Evolutionary conservation across 179 eudicot species (phyloP), one percentile per base, ranked within the genome.

Genomic region (Heliamphora pulchella): DNA sequence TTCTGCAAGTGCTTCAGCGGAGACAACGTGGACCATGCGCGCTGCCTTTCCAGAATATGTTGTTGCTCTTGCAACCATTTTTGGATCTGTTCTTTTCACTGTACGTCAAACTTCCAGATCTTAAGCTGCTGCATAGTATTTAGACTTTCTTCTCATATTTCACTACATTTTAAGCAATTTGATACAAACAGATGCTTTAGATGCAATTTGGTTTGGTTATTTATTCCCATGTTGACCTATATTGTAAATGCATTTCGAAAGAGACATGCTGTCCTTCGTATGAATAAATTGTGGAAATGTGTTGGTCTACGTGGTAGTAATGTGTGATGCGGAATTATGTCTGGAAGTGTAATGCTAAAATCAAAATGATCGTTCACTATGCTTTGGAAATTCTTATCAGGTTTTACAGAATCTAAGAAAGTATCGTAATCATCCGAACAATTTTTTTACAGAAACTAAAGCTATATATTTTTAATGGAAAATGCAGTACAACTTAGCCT

Each of bases 1-100:
- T 85, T 20, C 90, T 43, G 96, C 97, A 7, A 86, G 80, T 86
- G 84, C 94, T 82, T 85, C 96, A 79, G 90, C 98, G 75, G 96
- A 94, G 87, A 90, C 88, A 75, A 96, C 98, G 39, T 96, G 99
- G 99, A 92, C 93, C 62, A 92, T 90, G 99, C 93, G 91, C 48
- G 63, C 99, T 51, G 89, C 97, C 63, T 96, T 96, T 84, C 99
- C 99, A 47, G 98, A 96, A 87, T 96, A 96, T 78, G 90, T 94
- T 82, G 98, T 96, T 87, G 99, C 99, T 81, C 92, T 96, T 68
- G 92, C 99, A 62, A 96, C 99, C 47, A 90, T 96, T 82, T 96
- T 87, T 79, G 99, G 99, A 78, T 96, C 98, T 79, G 90, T 96
- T 77, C 98, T 96, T 86, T 96, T 96, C 88, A 88, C 91, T 81